Evolutionary conservation across 306 rosid species (phyloP).

Genomic region (Psophocarpus tetragonolobus): DNA sequence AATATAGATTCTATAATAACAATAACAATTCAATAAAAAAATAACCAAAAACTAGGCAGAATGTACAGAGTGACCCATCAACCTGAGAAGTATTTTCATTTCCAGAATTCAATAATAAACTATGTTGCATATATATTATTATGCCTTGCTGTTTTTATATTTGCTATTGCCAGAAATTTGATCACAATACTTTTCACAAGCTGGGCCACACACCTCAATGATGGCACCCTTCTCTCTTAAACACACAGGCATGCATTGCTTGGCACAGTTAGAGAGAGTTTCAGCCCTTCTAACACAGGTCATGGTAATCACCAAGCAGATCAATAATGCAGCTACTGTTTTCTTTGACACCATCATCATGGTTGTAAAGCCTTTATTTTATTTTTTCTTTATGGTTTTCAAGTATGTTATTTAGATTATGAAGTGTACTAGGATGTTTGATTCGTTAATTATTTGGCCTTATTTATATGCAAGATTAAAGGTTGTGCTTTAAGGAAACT

Average conservation of each 20-base stretch:
- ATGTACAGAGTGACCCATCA: neutral
- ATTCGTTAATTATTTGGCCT: neutral
- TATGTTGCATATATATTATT: too few species aligned
- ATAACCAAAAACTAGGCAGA: neutral
- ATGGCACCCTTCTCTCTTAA: conserved; percentile 44
- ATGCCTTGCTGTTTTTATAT: neutral
- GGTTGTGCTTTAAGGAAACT: neutral
- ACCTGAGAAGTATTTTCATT: too few species aligned
- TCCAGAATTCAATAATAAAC: too few species aligned
- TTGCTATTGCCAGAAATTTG: neutral
- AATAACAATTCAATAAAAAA: neutral
- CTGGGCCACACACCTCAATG: conserved; percentile 27
- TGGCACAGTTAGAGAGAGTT: conserved; percentile 40
- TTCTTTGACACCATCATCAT: conserved; percentile 36
- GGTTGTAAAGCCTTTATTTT: neutral
- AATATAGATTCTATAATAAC: neutral
- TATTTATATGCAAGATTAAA: neutral
- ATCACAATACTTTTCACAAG: conserved; percentile 37
- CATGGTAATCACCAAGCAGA: conserved; percentile 32
- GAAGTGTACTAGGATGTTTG: neutral
- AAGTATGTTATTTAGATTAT: neutral
- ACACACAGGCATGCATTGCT: conserved; percentile 62
- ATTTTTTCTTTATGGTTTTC: neutral
- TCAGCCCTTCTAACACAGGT: conserved; percentile 6
- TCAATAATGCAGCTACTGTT: conserved; percentile 4